These are phyloP conservation scores for Euryodendron excelsum DNA, from an alignment of 148 eudicot genomes.

Conservation along the genomic window DNA sequence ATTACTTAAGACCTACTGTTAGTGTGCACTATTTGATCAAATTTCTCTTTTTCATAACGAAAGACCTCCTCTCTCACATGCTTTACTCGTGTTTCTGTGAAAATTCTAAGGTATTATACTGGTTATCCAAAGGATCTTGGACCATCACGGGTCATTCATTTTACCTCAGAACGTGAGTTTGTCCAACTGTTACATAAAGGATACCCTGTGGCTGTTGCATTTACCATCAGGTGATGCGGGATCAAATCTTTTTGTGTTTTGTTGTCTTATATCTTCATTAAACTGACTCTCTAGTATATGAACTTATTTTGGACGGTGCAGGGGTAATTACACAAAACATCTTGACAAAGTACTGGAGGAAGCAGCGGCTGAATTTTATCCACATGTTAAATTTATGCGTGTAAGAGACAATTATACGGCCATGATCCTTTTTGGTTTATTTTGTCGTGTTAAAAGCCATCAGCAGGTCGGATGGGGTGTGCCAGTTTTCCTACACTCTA, in stretches of 20 bases:
- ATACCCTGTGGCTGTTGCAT: constrained; percentile 86
- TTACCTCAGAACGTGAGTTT: constrained; percentile 92
- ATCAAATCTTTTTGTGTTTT: background rate
- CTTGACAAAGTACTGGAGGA: constrained; percentile 90
- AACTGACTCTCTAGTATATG: background rate
- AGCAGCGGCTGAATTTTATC: constrained; percentile 87
- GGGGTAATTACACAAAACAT: constrained; percentile 77
- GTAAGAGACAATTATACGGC: constrained; percentile 33
- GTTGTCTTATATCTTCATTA: background rate
- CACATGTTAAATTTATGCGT: constrained; percentile 86
- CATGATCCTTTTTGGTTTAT: background rate
- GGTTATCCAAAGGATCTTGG: constrained; percentile 98
- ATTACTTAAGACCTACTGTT: background rate
- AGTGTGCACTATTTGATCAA: background rate
- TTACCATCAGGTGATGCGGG: constrained; percentile 68
- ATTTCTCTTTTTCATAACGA: background rate
- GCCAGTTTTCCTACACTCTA: no score
- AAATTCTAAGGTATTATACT: constrained; percentile 68
- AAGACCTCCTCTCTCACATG: constrained; percentile 1
- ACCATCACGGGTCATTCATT: constrained; percentile 81
- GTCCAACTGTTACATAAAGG: constrained; percentile 91
- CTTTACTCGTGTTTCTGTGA: constrained; percentile 9
- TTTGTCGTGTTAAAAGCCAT: no score
- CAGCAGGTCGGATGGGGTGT: no score
- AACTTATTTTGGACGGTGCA: constrained; percentile 29